phyloP scores from a whole-genome alignment of 768 basidiomycete genomes.

The Trametes gibbosa region DNA sequence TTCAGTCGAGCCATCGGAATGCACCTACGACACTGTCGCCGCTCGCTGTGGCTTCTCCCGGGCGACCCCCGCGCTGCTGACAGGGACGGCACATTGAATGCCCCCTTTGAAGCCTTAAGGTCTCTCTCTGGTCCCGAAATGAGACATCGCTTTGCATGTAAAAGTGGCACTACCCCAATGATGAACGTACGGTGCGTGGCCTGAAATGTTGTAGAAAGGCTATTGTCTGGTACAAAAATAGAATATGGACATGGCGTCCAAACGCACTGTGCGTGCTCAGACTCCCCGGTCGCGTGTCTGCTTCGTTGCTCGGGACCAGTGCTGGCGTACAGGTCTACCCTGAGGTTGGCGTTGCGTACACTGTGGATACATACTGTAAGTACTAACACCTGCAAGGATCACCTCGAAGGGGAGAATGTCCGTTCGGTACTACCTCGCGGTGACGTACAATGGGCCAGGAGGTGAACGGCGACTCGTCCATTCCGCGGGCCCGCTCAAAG shows the following conservation, averaged over 20 bases:
- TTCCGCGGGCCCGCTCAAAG: constrained; percentile 3
- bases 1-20: neutral
- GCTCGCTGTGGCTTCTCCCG: neutral
- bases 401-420: neutral
- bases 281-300: neutral
- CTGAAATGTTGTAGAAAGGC: neutral
- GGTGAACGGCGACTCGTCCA: neutral
- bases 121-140: too few relatives aligned
- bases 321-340: too few relatives aligned
- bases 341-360: too few relatives aligned
- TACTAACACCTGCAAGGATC: too few relatives aligned
- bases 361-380: too few relatives aligned
- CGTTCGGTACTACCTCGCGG: neutral
- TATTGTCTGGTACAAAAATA: neutral
- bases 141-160: too few relatives aligned
- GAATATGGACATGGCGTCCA: neutral
- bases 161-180: neutral
- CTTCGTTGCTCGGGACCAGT: too few relatives aligned
- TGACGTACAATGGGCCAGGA: neutral
- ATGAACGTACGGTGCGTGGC: neutral
- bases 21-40: neutral
- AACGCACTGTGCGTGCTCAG: neutral
- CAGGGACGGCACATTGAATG: neutral
- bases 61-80: too few relatives aligned
- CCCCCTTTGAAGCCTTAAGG: too few relatives aligned